Conservation (phyloP, 352 stramenopile species). For the Hyaloperonospora brassicae region DNA sequence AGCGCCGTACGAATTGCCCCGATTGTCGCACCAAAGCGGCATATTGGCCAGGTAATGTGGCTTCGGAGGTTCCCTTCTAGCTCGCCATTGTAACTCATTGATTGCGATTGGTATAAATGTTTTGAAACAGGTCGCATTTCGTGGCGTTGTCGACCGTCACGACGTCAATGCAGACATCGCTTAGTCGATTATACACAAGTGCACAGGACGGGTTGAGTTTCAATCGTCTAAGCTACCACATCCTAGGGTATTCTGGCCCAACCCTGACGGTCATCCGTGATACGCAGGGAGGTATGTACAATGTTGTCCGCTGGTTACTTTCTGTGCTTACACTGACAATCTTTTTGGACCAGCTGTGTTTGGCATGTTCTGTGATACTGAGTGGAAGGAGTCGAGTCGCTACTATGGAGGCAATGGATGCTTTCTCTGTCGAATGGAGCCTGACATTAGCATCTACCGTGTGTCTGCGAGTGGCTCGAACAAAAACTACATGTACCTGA, state of each 20-base stretch:
- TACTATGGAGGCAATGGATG: slow-evolving; percentile 77
- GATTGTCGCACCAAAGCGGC: slow-evolving; percentile 49
- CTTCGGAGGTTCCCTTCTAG: not conserved
- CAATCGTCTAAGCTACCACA: slow-evolving; percentile 74
- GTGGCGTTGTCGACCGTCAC: slow-evolving; percentile 49
- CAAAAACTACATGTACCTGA: slow-evolving; percentile 82
- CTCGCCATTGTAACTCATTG: not conserved
- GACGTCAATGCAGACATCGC: slow-evolving; percentile 44
- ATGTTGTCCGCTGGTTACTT: not conserved
- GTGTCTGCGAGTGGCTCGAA: slow-evolving; percentile 37
- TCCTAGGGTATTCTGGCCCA: slow-evolving; percentile 67
- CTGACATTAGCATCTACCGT: slow-evolving; percentile 56
- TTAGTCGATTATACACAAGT: slow-evolving; percentile 74
- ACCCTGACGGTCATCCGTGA: slow-evolving; percentile 67
- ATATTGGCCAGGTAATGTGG: slow-evolving; percentile 55
- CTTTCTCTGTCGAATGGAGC: slow-evolving; percentile 68
- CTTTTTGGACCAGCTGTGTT: slow-evolving; percentile 48
- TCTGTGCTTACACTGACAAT: not conserved
- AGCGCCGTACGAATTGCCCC: slow-evolving; percentile 40
- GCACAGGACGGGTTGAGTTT: slow-evolving; percentile 74
- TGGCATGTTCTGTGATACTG: slow-evolving; percentile 79
- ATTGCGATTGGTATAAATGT: slow-evolving; percentile 2
- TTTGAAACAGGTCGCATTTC: slow-evolving; percentile 46
- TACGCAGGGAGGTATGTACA: slow-evolving; percentile 43
- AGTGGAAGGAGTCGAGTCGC: slow-evolving; percentile 77